These are phyloP conservation scores for Spinellus fusiger DNA, from an alignment of 192 early-diverging fungal genomes.

Conservation along the genomic window DNA sequence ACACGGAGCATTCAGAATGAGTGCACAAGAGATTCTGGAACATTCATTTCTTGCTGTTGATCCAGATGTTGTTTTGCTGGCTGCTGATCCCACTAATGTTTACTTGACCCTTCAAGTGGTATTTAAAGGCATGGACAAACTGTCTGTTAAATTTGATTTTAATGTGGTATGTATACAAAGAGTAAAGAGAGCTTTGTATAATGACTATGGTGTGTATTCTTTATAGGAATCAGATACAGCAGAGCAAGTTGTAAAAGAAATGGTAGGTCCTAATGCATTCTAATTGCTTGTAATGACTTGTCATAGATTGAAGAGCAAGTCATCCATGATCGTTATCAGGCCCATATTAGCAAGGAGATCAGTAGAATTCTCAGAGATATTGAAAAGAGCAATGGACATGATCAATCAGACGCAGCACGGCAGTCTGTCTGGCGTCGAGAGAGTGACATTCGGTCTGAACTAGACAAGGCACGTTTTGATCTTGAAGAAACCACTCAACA, in stretches of 20 bases:
- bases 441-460: constrained; percentile 33
- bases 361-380: constrained; percentile 76
- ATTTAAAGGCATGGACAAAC: constrained; percentile 45
- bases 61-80: constrained; percentile 35
- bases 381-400: constrained; percentile 35
- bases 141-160: constrained; percentile 83
- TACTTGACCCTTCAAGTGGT: constrained; percentile 45
- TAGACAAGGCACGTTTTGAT: constrained; percentile 20
- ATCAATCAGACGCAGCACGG: constrained; percentile 20
- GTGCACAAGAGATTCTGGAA: constrained; percentile 48
- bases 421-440: constrained; percentile 33
- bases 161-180: constrained; percentile 40
- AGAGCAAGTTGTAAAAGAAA: constrained; percentile 64
- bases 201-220: constrained; percentile 24
- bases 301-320: constrained; percentile 75
- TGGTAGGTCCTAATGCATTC: constrained; percentile 32
- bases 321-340: constrained; percentile 63
- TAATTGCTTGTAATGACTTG: neutral
- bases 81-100: constrained; percentile 40
- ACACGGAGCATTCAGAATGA: constrained; percentile 22
- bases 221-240: constrained; percentile 62
- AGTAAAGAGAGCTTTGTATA: neutral
- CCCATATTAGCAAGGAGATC: constrained; percentile 75
- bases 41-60: constrained; percentile 47
- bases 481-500: constrained; percentile 20